Evolutionary conservation across 805 yeast genomes (phyloP), one percentile per base, ranked within the genome.

Genomic region (Suhomyces pyralidae): DNA sequence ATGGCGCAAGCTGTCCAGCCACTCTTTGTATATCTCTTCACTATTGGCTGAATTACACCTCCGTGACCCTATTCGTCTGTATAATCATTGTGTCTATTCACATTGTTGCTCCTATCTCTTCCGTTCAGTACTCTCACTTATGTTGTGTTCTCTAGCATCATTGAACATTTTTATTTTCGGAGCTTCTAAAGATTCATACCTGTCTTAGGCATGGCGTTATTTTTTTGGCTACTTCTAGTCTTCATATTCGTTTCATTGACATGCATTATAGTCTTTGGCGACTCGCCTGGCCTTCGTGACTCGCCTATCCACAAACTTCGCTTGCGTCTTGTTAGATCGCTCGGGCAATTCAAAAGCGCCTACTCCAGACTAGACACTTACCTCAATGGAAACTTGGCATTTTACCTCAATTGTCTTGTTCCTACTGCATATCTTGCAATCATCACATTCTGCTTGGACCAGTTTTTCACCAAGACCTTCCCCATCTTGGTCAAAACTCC

Each of bases 201-300:
- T 15, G 40, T n/a, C 20, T 36, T 36, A 3, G 14, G 36, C 17
- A 32, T 32, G 36, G 36, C n/a, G 36, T 32, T 32, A 14, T 32
- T n/a, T 9, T 32, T 32, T 32, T 32, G 36, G 42, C 42, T 38
- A 38, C 24, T 19, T 10, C 42, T 19, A 38, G 20, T 38, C 42
- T 38, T 38, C 20, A 10, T 19, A 17, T 45, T 45, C 17, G 26
- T 28, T 5, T 24, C 40, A 5, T 30, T 68, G 4, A 55, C 72
- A 7, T 55, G 65, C n/a, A 48, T 77, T 0, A 56, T 75, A 5
- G 61, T 81, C 10, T 78, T 81, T 58, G 84, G 84, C 0, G 81
- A 81, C 57, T 67, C 77, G 24, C 84, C 84, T 2, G 57, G 62
- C 5, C 63, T 67, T 28, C 58, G 77, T 45, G 68, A 69, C 38